Conservation (phyloP, 768 basidiomycete genomes). For the Boletus sensibilis region DNA sequence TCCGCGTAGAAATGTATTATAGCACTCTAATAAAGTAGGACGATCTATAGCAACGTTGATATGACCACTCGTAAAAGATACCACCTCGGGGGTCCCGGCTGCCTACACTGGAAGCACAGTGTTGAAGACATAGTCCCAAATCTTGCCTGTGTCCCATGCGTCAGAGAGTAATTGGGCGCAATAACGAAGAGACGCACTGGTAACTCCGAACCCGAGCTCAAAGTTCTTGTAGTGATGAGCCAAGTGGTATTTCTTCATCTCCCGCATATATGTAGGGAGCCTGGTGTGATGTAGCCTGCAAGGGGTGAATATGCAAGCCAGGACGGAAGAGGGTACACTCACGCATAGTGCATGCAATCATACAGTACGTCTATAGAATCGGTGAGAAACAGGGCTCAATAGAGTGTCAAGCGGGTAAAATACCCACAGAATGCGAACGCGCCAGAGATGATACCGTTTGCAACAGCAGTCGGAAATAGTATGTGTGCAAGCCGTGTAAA, state of each 20-base stretch:
- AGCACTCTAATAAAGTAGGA: conserved; percentile 1
- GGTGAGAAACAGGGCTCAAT: conserved; percentile 6
- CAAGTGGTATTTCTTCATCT: conserved; percentile 97
- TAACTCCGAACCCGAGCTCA: conserved; percentile 96
- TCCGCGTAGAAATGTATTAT: conserved; percentile 3
- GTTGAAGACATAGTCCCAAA: conserved; percentile 93
- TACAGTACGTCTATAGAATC: conserved; percentile 66
- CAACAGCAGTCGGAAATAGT: conserved; percentile 79
- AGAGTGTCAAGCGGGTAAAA: background rate
- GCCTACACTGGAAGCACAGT: conserved; percentile 66
- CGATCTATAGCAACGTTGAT: conserved; percentile 11
- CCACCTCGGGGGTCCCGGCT: background rate
- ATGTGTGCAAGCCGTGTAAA: conserved; percentile 83
- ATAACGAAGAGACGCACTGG: conserved; percentile 51
- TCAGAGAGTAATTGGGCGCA: background rate
- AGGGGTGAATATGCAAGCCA: background rate
- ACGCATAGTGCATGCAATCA: conserved; percentile 92
- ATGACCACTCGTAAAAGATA: background rate
- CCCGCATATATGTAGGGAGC: conserved; percentile 80
- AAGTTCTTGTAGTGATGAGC: conserved; percentile 99
- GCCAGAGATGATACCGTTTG: conserved; percentile 91
- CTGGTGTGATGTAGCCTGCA: conserved; percentile 78
- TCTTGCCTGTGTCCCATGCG: conserved; percentile 56
- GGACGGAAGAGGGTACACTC: conserved; percentile 31
- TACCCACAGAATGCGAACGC: conserved; percentile 67